These are phyloP conservation scores for Xylaria flabelliformis DNA, from an alignment of 495 filamentous ascomycete genomes.

Conservation along the genomic window DNA sequence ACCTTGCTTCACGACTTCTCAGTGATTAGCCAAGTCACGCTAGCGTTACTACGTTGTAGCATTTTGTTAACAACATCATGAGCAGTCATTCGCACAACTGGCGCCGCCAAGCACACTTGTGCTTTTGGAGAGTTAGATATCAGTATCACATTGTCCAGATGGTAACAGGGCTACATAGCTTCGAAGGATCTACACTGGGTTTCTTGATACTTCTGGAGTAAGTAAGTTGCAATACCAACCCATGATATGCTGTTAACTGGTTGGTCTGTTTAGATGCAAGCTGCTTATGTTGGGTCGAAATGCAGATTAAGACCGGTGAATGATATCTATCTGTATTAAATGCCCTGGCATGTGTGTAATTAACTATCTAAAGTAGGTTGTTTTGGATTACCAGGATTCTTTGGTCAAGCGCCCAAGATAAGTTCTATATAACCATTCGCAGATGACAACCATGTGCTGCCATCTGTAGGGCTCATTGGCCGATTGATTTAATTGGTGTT, in stretches of 20 bases:
- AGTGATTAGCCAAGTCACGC: constrained; percentile 10
- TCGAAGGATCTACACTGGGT: neutral
- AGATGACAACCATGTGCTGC: constrained; percentile 5
- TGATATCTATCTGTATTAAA: neutral
- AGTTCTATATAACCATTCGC: constrained; percentile 8
- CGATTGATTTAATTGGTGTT: neutral
- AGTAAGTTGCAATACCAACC: neutral
- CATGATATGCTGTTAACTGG: neutral
- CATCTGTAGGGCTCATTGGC: constrained; percentile 3
- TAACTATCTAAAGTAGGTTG: neutral
- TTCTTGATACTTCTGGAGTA: neutral
- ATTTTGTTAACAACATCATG: neutral
- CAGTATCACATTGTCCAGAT: neutral
- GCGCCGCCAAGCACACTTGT: constrained; percentile 8
- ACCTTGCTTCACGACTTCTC: neutral
- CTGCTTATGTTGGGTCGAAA: neutral
- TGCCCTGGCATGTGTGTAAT: neutral
- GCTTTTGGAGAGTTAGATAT: neutral
- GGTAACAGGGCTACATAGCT: neutral
- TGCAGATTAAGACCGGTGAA: constrained; percentile 9
- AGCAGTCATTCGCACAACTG: constrained; percentile 5
- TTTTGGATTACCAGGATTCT: neutral
- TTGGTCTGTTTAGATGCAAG: neutral
- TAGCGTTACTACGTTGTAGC: constrained; percentile 9
- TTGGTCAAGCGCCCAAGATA: neutral